Evolutionary conservation across 78 protist species (phyloP).

Genomic region (Dictyostelium brefeldianum): DNA sequence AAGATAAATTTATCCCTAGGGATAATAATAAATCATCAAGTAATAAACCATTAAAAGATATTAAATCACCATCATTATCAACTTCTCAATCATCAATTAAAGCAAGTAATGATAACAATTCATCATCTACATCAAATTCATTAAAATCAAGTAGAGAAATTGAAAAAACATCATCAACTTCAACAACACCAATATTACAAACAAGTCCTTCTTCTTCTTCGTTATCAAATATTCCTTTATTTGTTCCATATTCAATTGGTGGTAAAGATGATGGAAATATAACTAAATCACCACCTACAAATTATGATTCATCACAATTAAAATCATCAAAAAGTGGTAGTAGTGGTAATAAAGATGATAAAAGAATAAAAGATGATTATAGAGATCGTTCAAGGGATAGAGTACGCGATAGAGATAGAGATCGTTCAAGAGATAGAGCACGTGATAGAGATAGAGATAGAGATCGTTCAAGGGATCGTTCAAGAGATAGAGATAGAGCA

Average conservation of each 20-base stretch:
- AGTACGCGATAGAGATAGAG: not conserved
- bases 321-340: not conserved
- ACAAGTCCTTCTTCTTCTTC: not conserved
- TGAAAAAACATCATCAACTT: conserved; percentile 9
- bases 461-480: not conserved
- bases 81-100: not conserved
- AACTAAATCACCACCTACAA: conserved; percentile 4
- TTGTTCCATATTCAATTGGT: not conserved
- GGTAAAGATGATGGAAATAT: not conserved
- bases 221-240: not conserved
- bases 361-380: conserved; percentile 9
- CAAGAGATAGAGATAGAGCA: conserved; percentile 10
- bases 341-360: not conserved
- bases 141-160: conserved; percentile 38
- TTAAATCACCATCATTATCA: conserved; percentile 19
- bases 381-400: not conserved
- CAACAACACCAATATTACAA: conserved; percentile 13
- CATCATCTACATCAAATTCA: not conserved
- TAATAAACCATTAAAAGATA: not conserved
- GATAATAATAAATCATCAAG: conserved; percentile 1
- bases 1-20: not conserved
- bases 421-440: conserved; percentile 8
- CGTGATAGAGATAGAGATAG: conserved; percentile 31
- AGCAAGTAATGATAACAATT: not conserved
- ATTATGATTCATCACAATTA: not conserved